Evolutionary conservation across 2,329 filamentous ascomycete genomes (phyloP).

Genomic region (Fonsecaea multimorphosa): DNA sequence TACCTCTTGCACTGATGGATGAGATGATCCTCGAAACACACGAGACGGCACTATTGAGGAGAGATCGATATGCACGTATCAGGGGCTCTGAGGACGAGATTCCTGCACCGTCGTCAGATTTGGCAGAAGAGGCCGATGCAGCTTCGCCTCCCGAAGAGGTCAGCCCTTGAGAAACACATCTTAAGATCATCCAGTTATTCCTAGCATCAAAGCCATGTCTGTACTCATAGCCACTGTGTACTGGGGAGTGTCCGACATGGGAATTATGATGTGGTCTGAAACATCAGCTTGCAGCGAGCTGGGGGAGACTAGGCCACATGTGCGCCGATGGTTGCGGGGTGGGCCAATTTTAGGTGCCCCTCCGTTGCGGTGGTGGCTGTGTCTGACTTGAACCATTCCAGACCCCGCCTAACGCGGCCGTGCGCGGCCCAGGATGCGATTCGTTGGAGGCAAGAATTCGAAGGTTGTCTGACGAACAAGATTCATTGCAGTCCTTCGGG

Average conservation of each 20-base stretch:
- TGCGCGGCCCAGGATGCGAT: neutral
- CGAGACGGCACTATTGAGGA: slow-evolving; percentile 25
- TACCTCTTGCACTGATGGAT: slow-evolving; percentile 14
- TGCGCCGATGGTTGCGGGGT: neutral
- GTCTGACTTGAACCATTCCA: neutral
- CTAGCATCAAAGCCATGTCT: neutral
- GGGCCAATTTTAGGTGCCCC: neutral
- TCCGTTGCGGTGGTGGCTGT: neutral
- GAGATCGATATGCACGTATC: slow-evolving; percentile 28
- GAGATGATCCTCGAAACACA: slow-evolving; percentile 35
- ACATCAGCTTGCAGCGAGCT: neutral
- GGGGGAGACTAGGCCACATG: neutral
- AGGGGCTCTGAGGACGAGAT: slow-evolving; percentile 34
- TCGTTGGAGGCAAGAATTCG: neutral
- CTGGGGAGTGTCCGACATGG: neutral
- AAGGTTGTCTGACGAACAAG: neutral
- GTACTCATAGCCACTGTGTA: neutral
- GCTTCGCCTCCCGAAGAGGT: neutral
- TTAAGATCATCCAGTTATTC: neutral
- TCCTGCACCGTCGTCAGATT: slow-evolving; percentile 23
- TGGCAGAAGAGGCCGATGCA: slow-evolving; percentile 14
- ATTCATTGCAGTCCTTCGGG: neutral
- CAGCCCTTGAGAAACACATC: neutral
- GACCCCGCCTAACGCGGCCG: neutral
- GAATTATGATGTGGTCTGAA: neutral